Base-by-base conservation (phyloP, 768 basidiomycete genomes). In the Lactarius akahatsu region DNA sequence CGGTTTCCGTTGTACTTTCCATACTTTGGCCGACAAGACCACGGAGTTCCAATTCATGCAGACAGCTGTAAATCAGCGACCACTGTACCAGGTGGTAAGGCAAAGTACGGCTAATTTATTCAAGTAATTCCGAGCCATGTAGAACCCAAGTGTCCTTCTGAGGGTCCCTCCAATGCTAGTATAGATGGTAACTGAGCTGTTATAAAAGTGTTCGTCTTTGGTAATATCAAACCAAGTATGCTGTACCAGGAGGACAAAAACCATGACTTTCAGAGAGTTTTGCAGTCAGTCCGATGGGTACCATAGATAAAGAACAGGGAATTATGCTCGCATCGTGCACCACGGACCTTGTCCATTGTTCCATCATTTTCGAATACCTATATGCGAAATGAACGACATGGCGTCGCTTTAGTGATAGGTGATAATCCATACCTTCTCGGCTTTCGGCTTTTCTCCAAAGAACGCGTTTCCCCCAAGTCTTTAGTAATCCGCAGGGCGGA, bases 341-440 rank as follows among this genome's bases (percentile, higher is more conserved):
- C 2, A 76, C 87, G 1, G 82, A 77, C 2, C 89, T 92, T 41
- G 80, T 76, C 9, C 30, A 87, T 59, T 3, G 72, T 76, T 8
- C 90, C 89, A 66, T 86, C 78, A 73, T 91, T 88, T 73, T 90
- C 86, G 65, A 91, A 90, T 11, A 84, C 78, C 87, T 90, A 68
- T 18, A 4, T 54, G 54, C 62, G 57, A 68, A 54, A 62, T 71
- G 59, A 50, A 71, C 66, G 41, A 66, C 45, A 20, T 9, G 47
- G 23, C 28, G 28, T n/a, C 26, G 1, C 15, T 57, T 54, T 36
- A 8, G 10, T 32, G 56, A 41, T 30, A 11, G 26, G 16, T 38
- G 43, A 1, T 32, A 41, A n/a, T 2, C 45, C 61, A 47, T 72
- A 85, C 87, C 80, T 83, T 87, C 61, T 85, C 82, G 20, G 86